A percentile compares a stretch with the other conserved stretches of the same genome.
phyloP scores from a whole-genome alignment of 495 filamentous ascomycete genomes.

The Penicillium taxi region DNA sequence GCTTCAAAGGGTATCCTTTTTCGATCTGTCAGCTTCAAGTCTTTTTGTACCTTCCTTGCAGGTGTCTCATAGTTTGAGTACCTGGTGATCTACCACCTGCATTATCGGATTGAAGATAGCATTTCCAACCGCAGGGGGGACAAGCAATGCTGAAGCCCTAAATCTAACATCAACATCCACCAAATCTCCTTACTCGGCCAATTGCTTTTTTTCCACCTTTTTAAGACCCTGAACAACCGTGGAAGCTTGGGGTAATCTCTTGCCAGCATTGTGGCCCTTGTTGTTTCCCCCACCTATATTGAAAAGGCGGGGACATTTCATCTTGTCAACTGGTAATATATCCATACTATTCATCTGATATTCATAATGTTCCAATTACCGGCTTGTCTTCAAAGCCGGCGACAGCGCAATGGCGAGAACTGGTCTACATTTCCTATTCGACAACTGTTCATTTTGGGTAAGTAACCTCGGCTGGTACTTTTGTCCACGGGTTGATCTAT shows the following conservation, averaged over 20 bases:
- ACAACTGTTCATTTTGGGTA: conserved; percentile 70
- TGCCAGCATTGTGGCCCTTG: no score
- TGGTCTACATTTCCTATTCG: conserved; percentile 43
- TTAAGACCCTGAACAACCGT: conserved; percentile 11
- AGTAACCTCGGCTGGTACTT: conserved; percentile 30
- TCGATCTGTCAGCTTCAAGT: not conserved
- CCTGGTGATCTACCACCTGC: conserved; percentile 13
- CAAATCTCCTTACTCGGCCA: conserved; percentile 17
- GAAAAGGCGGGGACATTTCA: no score
- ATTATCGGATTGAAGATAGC: conserved; percentile 17
- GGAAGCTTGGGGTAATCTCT: conserved; percentile 24
- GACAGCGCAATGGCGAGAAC: conserved; percentile 29
- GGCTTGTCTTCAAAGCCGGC: conserved; percentile 30
- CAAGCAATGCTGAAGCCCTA: conserved; percentile 28
- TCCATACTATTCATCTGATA: conserved; percentile 1
- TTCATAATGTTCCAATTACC: conserved; percentile 34
- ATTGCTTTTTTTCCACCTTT: conserved; percentile 23
- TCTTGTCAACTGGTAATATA: no score
- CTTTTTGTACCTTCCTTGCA: conserved; percentile 19
- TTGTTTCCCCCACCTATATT: no score
- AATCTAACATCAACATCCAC: conserved; percentile 13
- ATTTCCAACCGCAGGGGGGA: conserved; percentile 24
- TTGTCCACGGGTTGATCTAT: conserved; percentile 20
- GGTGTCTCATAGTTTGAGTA: conserved; percentile 17
- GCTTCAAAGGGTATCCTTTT: not conserved